Percentiles rank a stretch among this genome's conserved stretches.
Conservation (phyloP, 352 stramenopile genomes). For the Pythium rishiriense region DNA sequence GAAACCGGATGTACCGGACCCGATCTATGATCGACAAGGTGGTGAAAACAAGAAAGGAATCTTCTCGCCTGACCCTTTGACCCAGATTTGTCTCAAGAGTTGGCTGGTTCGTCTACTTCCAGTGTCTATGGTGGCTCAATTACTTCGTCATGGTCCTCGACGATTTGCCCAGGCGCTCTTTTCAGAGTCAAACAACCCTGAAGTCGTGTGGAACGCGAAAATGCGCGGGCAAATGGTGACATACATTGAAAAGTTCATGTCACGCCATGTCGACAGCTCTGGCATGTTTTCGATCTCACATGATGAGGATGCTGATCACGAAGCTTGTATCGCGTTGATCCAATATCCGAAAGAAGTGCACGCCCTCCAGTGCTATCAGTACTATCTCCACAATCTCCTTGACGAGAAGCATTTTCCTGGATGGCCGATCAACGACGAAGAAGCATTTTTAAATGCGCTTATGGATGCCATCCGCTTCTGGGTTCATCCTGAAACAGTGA, state of each 20-base stretch:
- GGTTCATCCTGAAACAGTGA: constrained; percentile 62
- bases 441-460: constrained; percentile 68
- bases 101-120: constrained; percentile 83
- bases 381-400: constrained; percentile 86
- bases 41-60: constrained; percentile 82
- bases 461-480: constrained; percentile 79
- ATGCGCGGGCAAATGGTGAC: constrained; percentile 86
- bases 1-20: constrained; percentile 53
- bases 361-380: constrained; percentile 85
- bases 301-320: constrained; percentile 68
- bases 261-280: constrained; percentile 56
- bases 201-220: constrained; percentile 85
- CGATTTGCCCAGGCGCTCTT: constrained; percentile 81
- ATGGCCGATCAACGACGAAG: constrained; percentile 87
- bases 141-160: constrained; percentile 73
- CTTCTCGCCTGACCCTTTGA: constrained; percentile 78
- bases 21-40: constrained; percentile 73
- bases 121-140: constrained; percentile 84
- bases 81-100: constrained; percentile 78
- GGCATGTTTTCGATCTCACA: constrained; percentile 79
- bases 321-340: constrained; percentile 77
- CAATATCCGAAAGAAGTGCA: constrained; percentile 85
- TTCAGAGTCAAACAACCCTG: constrained; percentile 81
- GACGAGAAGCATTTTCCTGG: constrained; percentile 85
- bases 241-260: constrained; percentile 88